phyloP scores from a whole-genome alignment of 2,329 filamentous ascomycete species.

The Penicillium sp. region DNA sequence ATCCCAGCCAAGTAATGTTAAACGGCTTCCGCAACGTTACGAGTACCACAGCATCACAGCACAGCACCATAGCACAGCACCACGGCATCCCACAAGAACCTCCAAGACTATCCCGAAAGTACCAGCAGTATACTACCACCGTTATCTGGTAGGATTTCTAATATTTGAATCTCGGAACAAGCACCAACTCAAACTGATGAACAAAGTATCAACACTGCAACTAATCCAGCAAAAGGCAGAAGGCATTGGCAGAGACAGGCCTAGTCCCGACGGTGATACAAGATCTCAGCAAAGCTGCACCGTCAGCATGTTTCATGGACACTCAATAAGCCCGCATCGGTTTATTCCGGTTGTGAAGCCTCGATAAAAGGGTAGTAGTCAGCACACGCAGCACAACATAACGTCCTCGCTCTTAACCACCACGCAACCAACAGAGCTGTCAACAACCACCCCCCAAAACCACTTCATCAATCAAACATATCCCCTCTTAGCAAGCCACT shows the following conservation, averaged over 20 bases:
- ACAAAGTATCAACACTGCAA: neutral
- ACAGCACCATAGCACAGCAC: too few species aligned
- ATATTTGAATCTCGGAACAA: too few species aligned
- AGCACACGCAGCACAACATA: constrained; percentile 3
- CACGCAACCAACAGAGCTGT: too few species aligned
- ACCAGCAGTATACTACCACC: too few species aligned
- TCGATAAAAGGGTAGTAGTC: constrained; percentile 13
- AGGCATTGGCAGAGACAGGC: too few species aligned
- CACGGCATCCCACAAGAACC: too few species aligned
- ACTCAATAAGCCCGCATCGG: neutral
- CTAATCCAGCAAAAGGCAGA: too few species aligned
- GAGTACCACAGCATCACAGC: neutral
- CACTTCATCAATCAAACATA: constrained; percentile 12
- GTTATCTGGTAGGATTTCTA: too few species aligned
- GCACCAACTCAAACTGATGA: too few species aligned
- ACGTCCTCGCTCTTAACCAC: neutral
- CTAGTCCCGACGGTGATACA: neutral
- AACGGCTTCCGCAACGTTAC: neutral
- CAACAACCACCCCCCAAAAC: neutral
- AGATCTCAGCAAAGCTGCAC: constrained; percentile 3
- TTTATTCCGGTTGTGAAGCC: constrained; percentile 1
- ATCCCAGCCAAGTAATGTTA: neutral
- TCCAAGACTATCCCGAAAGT: too few species aligned
- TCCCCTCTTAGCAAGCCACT: too few species aligned
- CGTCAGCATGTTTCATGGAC: constrained; percentile 16